phyloP scores from a whole-genome alignment of 116 monocot species.

The Iris pallida region DNA sequence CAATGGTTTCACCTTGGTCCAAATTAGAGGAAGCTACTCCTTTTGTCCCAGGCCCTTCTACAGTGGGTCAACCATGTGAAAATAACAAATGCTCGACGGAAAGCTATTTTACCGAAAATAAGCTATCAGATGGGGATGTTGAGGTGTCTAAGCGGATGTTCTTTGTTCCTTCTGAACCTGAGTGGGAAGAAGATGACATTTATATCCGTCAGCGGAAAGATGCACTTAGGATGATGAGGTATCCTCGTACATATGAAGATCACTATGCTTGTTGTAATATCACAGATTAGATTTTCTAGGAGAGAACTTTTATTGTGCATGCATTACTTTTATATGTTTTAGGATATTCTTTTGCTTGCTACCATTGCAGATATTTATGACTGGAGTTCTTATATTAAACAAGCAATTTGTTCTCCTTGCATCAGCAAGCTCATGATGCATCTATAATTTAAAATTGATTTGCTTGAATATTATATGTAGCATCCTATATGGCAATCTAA shows the following conservation, averaged over 20 bases:
- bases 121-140: conserved; percentile 9
- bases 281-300: too few species aligned
- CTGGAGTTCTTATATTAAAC: too few species aligned
- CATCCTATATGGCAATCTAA: too few species aligned
- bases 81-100: conserved; percentile 1
- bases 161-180: conserved; percentile 53
- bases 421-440: too few species aligned
- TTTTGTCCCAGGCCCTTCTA: conserved; percentile 9
- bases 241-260: neutral
- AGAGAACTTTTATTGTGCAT: too few species aligned
- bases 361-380: too few species aligned
- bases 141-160: conserved; percentile 17
- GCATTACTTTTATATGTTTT: too few species aligned
- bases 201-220: conserved; percentile 76
- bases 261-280: too few species aligned
- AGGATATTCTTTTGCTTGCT: too few species aligned
- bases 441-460: too few species aligned
- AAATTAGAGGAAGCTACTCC: conserved; percentile 9
- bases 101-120: conserved; percentile 12
- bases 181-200: conserved; percentile 74
- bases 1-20: conserved; percentile 43
- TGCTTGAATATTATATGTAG: too few species aligned
- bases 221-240: conserved; percentile 87
- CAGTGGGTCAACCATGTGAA: neutral
- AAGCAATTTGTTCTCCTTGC: too few species aligned